Conservation (phyloP, 257 asterid genomes). For the Jacaranda mimosifolia region DNA sequence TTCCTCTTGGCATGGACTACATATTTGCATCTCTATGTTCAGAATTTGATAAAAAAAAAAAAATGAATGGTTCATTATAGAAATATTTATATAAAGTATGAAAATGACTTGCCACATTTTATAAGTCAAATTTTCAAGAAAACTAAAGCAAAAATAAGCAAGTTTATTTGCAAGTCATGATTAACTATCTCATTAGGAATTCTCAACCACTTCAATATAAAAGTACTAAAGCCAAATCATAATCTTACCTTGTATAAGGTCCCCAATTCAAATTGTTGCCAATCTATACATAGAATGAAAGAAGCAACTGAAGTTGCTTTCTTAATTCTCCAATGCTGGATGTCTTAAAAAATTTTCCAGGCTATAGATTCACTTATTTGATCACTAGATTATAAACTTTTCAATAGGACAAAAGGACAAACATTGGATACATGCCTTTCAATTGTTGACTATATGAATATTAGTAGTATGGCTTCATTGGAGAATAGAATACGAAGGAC, state of each 20-base stretch:
- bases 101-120: not conserved
- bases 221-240: not conserved
- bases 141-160: not conserved
- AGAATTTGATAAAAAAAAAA: not conserved
- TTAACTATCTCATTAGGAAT: not conserved
- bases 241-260: slow-evolving; percentile 53
- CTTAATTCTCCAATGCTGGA: slow-evolving; percentile 89
- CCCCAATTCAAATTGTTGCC: slow-evolving; percentile 50
- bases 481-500: slow-evolving; percentile 87
- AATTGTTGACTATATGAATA: slow-evolving; percentile 51
- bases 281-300: slow-evolving; percentile 88
- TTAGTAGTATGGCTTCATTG: slow-evolving; percentile 50
- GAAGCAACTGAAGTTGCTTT: slow-evolving; percentile 85
- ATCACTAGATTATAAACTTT: not conserved
- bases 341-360: slow-evolving; percentile 73
- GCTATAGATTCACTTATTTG: slow-evolving; percentile 52
- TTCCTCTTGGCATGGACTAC: slow-evolving; percentile 69
- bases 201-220: too few species aligned
- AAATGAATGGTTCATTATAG: not conserved
- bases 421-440: slow-evolving; percentile 60
- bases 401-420: not conserved
- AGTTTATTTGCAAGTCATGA: not conserved
- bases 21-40: slow-evolving; percentile 31
- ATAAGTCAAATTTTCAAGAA: slow-evolving; percentile 6
- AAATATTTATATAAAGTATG: slow-evolving; percentile 13